A percentile compares a stretch with the other conserved stretches of the same genome.
Conservation (phyloP, 1,284 basidiomycete genomes). For the Grifola frondosa region DNA sequence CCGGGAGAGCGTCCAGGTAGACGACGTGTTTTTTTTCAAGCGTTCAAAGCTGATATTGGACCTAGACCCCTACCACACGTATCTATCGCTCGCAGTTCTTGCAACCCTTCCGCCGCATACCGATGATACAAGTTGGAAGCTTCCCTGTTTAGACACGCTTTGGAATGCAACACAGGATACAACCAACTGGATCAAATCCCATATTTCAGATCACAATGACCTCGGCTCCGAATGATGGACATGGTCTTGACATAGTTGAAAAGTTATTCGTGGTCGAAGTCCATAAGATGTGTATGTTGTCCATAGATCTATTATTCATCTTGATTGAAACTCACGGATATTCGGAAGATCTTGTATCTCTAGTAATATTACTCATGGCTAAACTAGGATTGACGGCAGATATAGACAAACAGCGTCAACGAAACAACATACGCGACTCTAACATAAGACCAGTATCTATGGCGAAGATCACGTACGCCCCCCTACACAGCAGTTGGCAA, state of each 20-base stretch:
- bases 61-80: conserved; percentile 87
- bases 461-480: too few species aligned
- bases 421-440: too few species aligned
- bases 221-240: not conserved
- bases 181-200: conserved; percentile 58
- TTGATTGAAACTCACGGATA: not conserved
- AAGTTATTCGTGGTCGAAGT: conserved; percentile 1
- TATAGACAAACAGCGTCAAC: too few species aligned
- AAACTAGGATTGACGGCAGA: too few species aligned
- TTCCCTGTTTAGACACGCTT: conserved; percentile 61
- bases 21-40: conserved; percentile 11
- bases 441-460: too few species aligned
- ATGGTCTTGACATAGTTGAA: too few species aligned
- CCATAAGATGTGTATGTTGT: not conserved
- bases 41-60: not conserved
- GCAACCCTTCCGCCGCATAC: conserved; percentile 57
- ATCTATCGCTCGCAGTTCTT: conserved; percentile 81
- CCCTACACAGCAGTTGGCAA: too few species aligned
- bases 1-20: conserved; percentile 76
- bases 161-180: conserved; percentile 71
- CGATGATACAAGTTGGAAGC: conserved; percentile 48
- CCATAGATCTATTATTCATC: not conserved
- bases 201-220: conserved; percentile 36
- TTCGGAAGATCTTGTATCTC: too few species aligned
- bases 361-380: too few species aligned